Percentiles rank a stretch among this genome's conserved stretches.
Conservation (phyloP, 1,284 basidiomycete species). For the Ganoderma multipileum region DNA sequence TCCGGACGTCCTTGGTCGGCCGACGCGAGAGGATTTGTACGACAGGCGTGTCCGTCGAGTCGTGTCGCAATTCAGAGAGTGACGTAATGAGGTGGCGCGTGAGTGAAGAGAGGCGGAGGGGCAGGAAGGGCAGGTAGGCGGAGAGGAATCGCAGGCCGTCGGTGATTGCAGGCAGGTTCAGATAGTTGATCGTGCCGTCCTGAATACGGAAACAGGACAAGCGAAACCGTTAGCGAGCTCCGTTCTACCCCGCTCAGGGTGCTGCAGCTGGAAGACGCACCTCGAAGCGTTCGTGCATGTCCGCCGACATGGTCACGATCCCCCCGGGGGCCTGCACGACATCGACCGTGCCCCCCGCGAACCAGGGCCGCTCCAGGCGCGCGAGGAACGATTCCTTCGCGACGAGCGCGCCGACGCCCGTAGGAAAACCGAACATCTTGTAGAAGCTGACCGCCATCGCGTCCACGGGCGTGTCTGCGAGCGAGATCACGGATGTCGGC, state of each 20-base stretch:
- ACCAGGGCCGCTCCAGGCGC: conserved; percentile 76
- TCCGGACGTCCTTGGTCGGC: conserved; percentile 56
- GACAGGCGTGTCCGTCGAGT: conserved; percentile 60
- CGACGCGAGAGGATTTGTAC: conserved; percentile 69
- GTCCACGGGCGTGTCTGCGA: conserved; percentile 71
- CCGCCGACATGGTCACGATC: conserved; percentile 65
- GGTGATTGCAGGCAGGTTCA: conserved; percentile 76
- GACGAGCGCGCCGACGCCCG: conserved; percentile 82
- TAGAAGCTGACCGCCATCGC: conserved; percentile 87
- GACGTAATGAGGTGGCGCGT: conserved; percentile 58
- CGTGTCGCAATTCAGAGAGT: conserved; percentile 63
- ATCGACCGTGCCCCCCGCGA: conserved; percentile 83
- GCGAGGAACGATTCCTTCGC: conserved; percentile 72
- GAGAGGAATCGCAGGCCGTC: conserved; percentile 78
- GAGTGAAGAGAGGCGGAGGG: conserved; percentile 73
- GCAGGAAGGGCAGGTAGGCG: conserved; percentile 77
- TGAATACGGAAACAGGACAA: conserved; percentile 39
- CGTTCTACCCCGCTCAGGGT: not conserved
- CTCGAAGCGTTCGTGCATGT: conserved; percentile 78
- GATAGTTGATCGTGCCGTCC: conserved; percentile 86
- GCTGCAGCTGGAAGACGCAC: conserved; percentile 45
- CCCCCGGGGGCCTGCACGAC: conserved; percentile 81
- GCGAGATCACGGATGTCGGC: conserved; percentile 70
- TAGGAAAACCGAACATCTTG: conserved; percentile 91
- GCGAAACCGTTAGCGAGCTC: not conserved